A percentile compares a stretch with the other conserved stretches of the same genome.
Conservation (phyloP, 768 basidiomycete genomes). For the Serendipita vermifera region DNA sequence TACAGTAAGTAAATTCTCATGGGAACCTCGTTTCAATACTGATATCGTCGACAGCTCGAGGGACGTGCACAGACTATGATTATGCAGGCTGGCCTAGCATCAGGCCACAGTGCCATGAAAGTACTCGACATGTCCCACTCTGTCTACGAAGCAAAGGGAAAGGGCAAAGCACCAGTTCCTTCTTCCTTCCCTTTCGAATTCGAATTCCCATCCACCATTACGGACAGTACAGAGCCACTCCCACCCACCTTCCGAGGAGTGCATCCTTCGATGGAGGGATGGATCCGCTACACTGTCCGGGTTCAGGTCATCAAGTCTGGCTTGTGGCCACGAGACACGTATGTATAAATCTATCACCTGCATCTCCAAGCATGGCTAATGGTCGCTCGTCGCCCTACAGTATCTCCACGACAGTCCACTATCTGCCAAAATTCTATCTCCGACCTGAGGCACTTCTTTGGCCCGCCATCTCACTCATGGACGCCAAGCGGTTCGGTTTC, state of each 20-base stretch:
- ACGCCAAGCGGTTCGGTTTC: constrained; percentile 8
- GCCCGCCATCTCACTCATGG: constrained; percentile 3
- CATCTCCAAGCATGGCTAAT: background rate
- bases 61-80: background rate
- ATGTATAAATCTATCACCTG: background rate
- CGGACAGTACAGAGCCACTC: background rate
- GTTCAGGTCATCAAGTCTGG: constrained; percentile 5
- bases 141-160: background rate
- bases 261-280: background rate
- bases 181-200: background rate
- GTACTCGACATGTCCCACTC: background rate
- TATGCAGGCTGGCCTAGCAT: background rate
- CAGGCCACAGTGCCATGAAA: background rate
- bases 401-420: background rate
- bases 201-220: background rate
- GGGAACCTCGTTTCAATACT: background rate
- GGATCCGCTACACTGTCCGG: background rate
- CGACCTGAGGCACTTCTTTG: background rate
- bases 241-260: background rate
- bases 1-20: background rate
- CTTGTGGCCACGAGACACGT: background rate
- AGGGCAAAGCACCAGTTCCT: background rate
- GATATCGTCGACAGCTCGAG: background rate
- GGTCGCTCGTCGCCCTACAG: background rate
- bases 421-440: constrained; percentile 6